Base-by-base conservation (phyloP, 495 filamentous ascomycete genomes). In the Bathelium albidoporum region DNA sequence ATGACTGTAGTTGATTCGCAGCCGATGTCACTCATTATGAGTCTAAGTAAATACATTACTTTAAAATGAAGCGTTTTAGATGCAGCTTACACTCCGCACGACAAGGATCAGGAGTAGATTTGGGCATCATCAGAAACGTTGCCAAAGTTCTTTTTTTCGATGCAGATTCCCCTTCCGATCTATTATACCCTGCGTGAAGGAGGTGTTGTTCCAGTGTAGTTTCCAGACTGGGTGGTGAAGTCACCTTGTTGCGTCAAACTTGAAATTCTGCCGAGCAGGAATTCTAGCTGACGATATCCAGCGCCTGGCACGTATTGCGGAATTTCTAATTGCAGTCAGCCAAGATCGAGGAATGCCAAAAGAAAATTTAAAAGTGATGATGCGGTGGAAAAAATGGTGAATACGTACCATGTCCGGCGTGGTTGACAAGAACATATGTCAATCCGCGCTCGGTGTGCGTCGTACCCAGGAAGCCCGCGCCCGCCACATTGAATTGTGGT, bases 381-480 rank as follows among this genome's bases (percentile, higher is more conserved):
- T 9, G 2, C 9, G 9, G 16, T 55, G 7, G 16, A 20, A 11
- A 26, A 14, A 10, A 24, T 28, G 24, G 16, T 26, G 20, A 29
- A 9, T 29, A 55, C 49, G 24, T 55, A 55, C 49, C 49, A 61
- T 76, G 74, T 2, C 74, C 74, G 31, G 32, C 58, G 39, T 74
- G 58, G 22, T 66, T 53, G 62, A 71, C 67, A 36, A 70, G 66
- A 24, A 71, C 71, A 60, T 65, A 75, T 11, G 73, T 77, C 24
- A 77, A 64, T 41, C 72, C 72, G 11, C 74, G 77, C 76, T 91
- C 88, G 0, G 82, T 84, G 58, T 84, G 80, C 32, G 78, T 76
- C 0, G 76, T 85, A 0, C 89, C 89, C 24, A 87, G 72, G 4
- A 83, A 74, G 5, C 87, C 87, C n/a, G 76, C 70, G 11, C 82